Evolutionary conservation across 805 yeast genomes (phyloP), one percentile per base, ranked within the genome.

Genomic region (Candida montana): DNA sequence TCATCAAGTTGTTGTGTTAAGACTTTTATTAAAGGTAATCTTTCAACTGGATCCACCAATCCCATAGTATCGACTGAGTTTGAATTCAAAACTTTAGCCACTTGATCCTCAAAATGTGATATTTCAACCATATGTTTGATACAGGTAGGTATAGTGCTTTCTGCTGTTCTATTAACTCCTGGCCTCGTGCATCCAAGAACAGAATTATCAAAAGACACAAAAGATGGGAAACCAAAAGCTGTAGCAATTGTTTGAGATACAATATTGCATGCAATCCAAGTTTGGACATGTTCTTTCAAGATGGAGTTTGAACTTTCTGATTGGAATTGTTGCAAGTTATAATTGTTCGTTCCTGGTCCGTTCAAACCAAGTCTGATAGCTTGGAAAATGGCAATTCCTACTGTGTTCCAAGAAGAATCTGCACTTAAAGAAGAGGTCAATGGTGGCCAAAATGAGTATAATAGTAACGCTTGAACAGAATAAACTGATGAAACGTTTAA

Each of bases 391-490:
- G 98, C 98, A 35, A 87, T 81, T 0, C 97, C 98, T 18, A 88
- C 82, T 1, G 97, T 87, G 58, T 85, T 87, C 95, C 97, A 91
- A 4, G 95, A 83, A 7, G 96, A 83, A 58, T 93, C 98, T 0
- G 98, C 96, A 61, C 95, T 85, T 35, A 93, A 71, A 0, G 97
- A 89, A 0, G 98, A 88, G 0, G 96, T 87, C 30, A 90, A 72
- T 3, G 97, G 96, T 0, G 98, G 98, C 99, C 98, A 91, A 59
- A 83, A 79, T 0, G 97, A 83, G 62, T 85, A 88, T 2, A 91
- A 66, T 21, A 91, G 64, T 48, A 91, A 83, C 0, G 97, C 97
- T 60, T 91, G 99, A 0, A 91, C 97, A 0, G 96, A 84, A 57
- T 83, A 91, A 0, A 91, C 96, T 18, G 95, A 83, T 5, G 95